Evolutionary conservation across 805 yeast species (phyloP).

Genomic region (Metschnikowia picachoensis): DNA sequence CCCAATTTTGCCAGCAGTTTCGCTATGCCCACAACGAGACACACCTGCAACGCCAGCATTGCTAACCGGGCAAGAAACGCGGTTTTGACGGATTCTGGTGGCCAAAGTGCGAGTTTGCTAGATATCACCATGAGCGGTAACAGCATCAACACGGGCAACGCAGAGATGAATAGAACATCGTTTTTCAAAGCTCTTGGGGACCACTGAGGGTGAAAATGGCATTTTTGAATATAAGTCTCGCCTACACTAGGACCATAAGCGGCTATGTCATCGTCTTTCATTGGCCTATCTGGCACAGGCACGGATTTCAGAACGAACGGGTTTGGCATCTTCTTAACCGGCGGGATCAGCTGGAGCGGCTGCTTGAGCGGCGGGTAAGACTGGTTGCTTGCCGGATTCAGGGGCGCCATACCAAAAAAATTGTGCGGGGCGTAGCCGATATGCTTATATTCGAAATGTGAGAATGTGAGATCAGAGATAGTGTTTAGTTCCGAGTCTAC

Average conservation of each 20-base stretch:
- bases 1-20: constrained; percentile 13
- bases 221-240: neutral
- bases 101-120: constrained; percentile 18
- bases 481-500: too few relatives aligned
- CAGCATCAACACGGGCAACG: constrained; percentile 33
- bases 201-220: neutral
- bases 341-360: constrained; percentile 12
- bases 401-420: neutral
- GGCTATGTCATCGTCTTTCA: too few relatives aligned
- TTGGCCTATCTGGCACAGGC: neutral
- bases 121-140: constrained; percentile 30
- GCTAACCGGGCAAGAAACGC: constrained; percentile 7
- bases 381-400: neutral
- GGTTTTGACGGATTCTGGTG: constrained; percentile 1
- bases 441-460: too few relatives aligned
- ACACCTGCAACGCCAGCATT: constrained; percentile 22
- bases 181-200: neutral
- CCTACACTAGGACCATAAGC: too few relatives aligned
- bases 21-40: constrained; percentile 17
- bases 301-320: constrained; percentile 3
- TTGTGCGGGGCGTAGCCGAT: neutral
- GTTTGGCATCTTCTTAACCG: constrained; percentile 6
- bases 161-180: constrained; percentile 12
- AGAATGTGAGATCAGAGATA: too few relatives aligned
- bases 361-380: constrained; percentile 4